phyloP scores from a whole-genome alignment of 1,284 basidiomycete species.

The Ceraceosorus guamensis region DNA sequence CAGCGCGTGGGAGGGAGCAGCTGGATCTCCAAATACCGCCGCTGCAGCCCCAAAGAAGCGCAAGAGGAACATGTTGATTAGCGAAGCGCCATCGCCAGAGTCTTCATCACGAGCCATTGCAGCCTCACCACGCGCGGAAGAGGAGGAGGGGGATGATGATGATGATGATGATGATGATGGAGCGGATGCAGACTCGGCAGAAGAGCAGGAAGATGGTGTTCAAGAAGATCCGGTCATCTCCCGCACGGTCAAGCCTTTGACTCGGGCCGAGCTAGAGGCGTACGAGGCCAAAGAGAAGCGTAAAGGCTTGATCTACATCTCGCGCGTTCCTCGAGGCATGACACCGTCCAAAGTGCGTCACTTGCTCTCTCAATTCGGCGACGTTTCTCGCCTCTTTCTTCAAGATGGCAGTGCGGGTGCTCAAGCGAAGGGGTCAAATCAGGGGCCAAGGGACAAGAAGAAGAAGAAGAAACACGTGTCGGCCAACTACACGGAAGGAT shows the following conservation, averaged over 20 bases:
- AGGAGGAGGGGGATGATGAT: too few relatives aligned
- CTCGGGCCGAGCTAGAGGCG: conserved; percentile 27
- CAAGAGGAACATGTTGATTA: too few relatives aligned
- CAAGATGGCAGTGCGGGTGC: conserved; percentile 25
- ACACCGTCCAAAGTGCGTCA: conserved; percentile 91
- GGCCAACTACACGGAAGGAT: conserved; percentile 86
- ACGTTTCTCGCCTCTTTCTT: conserved; percentile 42
- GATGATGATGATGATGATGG: too few relatives aligned
- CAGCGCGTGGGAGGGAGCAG: too few relatives aligned
- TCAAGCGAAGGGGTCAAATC: conserved; percentile 9
- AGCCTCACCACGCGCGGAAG: too few relatives aligned
- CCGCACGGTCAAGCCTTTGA: conserved; percentile 7
- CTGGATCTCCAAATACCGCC: too few relatives aligned
- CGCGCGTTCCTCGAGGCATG: conserved; percentile 97
- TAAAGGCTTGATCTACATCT: conserved; percentile 82
- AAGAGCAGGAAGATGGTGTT: too few relatives aligned
- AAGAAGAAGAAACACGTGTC: conserved; percentile 59
- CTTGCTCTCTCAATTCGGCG: conserved; percentile 47
- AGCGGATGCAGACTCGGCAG: too few relatives aligned
- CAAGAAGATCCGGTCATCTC: too few relatives aligned
- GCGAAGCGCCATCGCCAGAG: too few relatives aligned
- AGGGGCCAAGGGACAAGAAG: conserved; percentile 54
- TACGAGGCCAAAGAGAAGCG: conserved; percentile 41
- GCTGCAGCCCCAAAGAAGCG: too few relatives aligned
- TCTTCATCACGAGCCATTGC: too few relatives aligned